A percentile compares a stretch with the other conserved stretches of the same genome.
Evolutionary conservation across 306 rosid species (phyloP).

Genomic region (Potentilla sterilis): DNA sequence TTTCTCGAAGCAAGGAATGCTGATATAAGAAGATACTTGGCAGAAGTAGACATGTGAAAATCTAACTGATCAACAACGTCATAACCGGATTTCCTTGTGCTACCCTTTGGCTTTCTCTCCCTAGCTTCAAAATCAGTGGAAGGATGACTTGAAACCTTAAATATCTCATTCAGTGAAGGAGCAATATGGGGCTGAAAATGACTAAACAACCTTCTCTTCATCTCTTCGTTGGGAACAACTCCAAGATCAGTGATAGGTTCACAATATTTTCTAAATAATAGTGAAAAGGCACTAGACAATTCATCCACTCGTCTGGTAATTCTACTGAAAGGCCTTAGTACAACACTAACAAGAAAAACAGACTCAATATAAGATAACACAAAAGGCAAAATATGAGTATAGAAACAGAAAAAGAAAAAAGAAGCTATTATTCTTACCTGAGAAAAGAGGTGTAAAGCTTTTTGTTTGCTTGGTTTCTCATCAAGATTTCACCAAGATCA

Average conservation of each 20-base stretch:
- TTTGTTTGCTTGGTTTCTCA: conserved; percentile 57
- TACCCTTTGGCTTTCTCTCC: conserved; percentile 52
- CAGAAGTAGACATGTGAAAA: conserved; percentile 82
- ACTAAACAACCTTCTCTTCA: conserved; percentile 55
- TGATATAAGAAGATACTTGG: conserved; percentile 91
- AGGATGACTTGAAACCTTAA: conserved; percentile 55
- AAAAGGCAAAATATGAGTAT: conserved; percentile 15
- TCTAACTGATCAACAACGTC: conserved; percentile 56
- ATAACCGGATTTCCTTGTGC: conserved; percentile 36
- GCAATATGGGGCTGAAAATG: conserved; percentile 60
- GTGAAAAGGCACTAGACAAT: conserved; percentile 55
- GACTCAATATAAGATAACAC: conserved; percentile 19
- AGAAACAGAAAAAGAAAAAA: background rate
- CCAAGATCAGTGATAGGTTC: conserved; percentile 56
- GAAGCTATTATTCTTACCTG: conserved; percentile 42
- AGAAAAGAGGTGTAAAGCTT: conserved; percentile 78
- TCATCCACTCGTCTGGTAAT: conserved; percentile 73
- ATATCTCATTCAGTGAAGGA: conserved; percentile 68
- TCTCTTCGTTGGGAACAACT: conserved; percentile 60
- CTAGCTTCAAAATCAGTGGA: conserved; percentile 44
- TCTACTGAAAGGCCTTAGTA: conserved; percentile 65
- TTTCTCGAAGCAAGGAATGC: conserved; percentile 97
- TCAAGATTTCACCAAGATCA: conserved; percentile 59
- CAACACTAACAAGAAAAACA: conserved; percentile 51
- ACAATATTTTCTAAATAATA: conserved; percentile 56